Percentiles rank a stretch among this genome's conserved stretches.
These are phyloP conservation scores for Cydonia oblonga DNA, from an alignment of 331 rosid genomes.

Conservation along the genomic window DNA sequence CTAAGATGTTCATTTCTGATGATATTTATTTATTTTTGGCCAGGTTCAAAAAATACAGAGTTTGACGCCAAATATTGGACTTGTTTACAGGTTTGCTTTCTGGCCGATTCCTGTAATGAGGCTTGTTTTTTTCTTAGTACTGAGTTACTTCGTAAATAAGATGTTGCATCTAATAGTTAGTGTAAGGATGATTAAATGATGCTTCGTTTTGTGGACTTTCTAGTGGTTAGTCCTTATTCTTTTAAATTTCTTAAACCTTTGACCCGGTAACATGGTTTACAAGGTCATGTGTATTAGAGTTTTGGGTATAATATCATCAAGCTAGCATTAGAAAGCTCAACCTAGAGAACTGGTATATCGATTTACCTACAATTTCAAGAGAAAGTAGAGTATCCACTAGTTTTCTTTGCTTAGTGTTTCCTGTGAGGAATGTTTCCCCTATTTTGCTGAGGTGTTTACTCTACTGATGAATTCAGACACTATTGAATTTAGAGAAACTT, in stretches of 20 bases:
- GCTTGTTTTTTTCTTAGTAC: not conserved
- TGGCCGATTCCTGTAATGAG: not conserved
- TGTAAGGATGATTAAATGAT: not conserved
- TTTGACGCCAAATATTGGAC: constrained; percentile 87
- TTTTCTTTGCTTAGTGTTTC: too few species aligned
- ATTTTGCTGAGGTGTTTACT: not conserved
- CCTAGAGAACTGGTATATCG: not conserved
- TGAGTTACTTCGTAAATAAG: not conserved
- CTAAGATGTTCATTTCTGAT: constrained; percentile 7
- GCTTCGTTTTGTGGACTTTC: not conserved
- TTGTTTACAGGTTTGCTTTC: constrained; percentile 69
- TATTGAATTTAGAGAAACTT: not conserved
- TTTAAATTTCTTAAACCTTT: not conserved
- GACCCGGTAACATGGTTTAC: not conserved
- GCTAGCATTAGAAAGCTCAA: not conserved
- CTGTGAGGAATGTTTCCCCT: too few species aligned
- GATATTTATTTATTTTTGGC: constrained; percentile 2
- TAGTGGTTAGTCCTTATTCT: not conserved
- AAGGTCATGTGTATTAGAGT: not conserved
- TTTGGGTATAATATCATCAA: not conserved
- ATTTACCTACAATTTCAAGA: not conserved
- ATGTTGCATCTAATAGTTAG: not conserved
- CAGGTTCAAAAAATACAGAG: constrained; percentile 87
- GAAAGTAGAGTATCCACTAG: not conserved
- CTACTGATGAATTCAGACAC: not conserved